A percentile compares a stretch with the other conserved stretches of the same genome.
Evolutionary conservation across 768 basidiomycete genomes (phyloP).

Genomic region (Lentinula guzmanii): DNA sequence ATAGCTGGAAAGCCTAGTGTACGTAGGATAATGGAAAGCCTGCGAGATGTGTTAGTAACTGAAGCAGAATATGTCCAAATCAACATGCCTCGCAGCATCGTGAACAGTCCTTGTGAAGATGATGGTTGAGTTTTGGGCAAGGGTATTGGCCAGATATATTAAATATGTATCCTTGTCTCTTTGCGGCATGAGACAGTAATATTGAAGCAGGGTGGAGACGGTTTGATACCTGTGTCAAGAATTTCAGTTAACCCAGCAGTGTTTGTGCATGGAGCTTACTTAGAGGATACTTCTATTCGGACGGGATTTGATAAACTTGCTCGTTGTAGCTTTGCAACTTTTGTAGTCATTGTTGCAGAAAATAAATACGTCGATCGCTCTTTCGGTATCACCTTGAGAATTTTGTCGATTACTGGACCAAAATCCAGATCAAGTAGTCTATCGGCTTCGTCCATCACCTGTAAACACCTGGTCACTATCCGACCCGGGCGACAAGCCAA

Average conservation of each 20-base stretch:
- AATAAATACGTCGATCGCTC: conserved; percentile 62
- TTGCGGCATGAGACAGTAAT: conserved; percentile 91
- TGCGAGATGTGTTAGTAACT: conserved; percentile 17
- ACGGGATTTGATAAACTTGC: conserved; percentile 58
- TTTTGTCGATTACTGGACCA: conserved; percentile 60
- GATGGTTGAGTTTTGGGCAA: conserved; percentile 91
- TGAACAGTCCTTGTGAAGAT: conserved; percentile 95
- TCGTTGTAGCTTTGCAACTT: conserved; percentile 61
- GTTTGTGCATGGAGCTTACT: conserved; percentile 32
- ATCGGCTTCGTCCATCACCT: conserved; percentile 25
- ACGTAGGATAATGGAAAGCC: conserved; percentile 84
- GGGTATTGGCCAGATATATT: conserved; percentile 80
- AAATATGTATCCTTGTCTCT: conserved; percentile 90
- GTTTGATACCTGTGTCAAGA: conserved; percentile 76
- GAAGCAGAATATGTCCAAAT: not conserved
- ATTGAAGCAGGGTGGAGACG: conserved; percentile 90
- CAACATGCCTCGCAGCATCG: conserved; percentile 70
- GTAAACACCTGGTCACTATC: conserved; percentile 69
- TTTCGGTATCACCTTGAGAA: conserved; percentile 59
- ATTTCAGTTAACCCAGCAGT: conserved; percentile 13
- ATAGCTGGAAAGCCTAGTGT: conserved; percentile 92
- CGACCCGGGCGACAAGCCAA: too few species aligned
- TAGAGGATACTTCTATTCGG: conserved; percentile 55
- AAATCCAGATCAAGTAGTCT: conserved; percentile 63
- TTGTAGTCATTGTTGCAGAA: conserved; percentile 71